Conservation (phyloP, 192 early-diverging fungal species). For the Glomus cerebriforme region DNA sequence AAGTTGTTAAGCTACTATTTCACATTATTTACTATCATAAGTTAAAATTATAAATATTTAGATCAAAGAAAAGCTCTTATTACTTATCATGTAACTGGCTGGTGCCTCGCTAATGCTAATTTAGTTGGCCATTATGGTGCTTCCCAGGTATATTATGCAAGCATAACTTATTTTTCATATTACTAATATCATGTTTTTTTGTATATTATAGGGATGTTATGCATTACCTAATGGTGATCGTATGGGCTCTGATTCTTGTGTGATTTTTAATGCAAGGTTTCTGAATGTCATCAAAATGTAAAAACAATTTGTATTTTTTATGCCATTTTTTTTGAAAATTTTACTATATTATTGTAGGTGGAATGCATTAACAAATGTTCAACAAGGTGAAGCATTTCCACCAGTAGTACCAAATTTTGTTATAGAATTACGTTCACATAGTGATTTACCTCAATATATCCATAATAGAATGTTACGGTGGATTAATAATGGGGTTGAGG, state of each 20-base stretch:
- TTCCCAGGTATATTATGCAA: too few species aligned
- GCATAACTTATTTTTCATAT: too few species aligned
- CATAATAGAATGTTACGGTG: not conserved
- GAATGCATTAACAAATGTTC: not conserved
- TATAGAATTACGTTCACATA: constrained; percentile 11
- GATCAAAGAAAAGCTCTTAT: too few species aligned
- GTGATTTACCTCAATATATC: not conserved
- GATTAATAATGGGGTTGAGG: constrained; percentile 10
- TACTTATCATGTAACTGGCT: too few species aligned
- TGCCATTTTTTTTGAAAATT: not conserved
- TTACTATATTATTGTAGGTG: constrained; percentile 9
- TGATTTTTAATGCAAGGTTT: constrained; percentile 3
- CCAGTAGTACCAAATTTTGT: not conserved
- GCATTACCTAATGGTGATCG: not conserved
- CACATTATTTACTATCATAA: too few species aligned
- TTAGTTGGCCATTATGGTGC: too few species aligned
- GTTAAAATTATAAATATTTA: too few species aligned
- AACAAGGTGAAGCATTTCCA: not conserved
- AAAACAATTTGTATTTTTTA: not conserved
- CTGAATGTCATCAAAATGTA: not conserved
- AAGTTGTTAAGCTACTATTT: too few species aligned
- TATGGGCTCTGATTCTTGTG: not conserved
- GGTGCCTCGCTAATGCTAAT: too few species aligned
- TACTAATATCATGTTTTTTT: too few species aligned
- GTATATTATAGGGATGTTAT: too few species aligned